Evolutionary conservation across 495 filamentous ascomycete genomes (phyloP), one percentile per base, ranked within the genome.

Genomic region (Ramalina peruviana): DNA sequence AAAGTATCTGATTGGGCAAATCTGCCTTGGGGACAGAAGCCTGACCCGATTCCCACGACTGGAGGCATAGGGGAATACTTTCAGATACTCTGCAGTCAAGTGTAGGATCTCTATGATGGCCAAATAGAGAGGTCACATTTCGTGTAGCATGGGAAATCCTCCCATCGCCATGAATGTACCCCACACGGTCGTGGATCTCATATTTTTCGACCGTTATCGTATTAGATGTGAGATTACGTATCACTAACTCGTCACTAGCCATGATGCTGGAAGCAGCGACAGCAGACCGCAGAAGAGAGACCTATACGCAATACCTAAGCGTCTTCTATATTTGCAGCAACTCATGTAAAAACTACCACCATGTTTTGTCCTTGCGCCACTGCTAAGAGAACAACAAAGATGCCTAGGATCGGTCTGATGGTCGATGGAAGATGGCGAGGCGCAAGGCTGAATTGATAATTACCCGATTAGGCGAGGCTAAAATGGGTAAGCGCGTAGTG

Each of bases 221-320:
- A 6, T 73, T 85, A 53, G 78, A 68, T 36, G 88, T 90, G 50
- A 95, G 72, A 62, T 98, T 98, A 55, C 90, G 89, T 62, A 98
- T 80, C 5, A 79, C 88, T 40, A 97, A 65, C 16, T 58, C 53
- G 26, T 53, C 50, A 36, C 49, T 19, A 20, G 37, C 48, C 60
- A 63, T 62, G 3, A 13, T 38, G 19, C 26, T 23, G 9, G 25
- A 45, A 11, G 17, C 17, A 26, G 26, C 25, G 11, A n/a, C 6
- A 13, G 16, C 16, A 45, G 42, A 21, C 6, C 23, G 42, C 42
- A 17, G 19, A 20, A 17, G 19, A 20, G 19, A 20, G 19, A 20
- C 19, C 19, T 20, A 20, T 1, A 20, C 19, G 19, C 19, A 20
- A 25, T 25, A 4, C 23, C 23, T 25, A 25, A 6, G 23, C 23